phyloP scores from a whole-genome alignment of 176 grass and related monocot genomes.

The Thalia dealbata region DNA sequence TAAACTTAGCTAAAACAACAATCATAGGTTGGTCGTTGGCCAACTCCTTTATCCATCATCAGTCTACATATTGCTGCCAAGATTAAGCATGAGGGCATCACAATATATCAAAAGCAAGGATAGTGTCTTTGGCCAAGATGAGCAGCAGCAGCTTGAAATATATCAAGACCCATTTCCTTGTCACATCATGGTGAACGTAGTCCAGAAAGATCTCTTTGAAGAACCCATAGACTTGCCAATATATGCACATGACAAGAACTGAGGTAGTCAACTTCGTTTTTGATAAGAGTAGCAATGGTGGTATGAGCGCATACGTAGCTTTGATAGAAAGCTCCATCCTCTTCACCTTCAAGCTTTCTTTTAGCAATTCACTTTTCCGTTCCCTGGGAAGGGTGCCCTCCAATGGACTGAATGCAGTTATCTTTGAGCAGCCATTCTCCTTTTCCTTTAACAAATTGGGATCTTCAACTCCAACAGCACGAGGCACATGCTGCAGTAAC shows the following conservation, averaged over 20 bases:
- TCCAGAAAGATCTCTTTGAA: constrained; percentile 89
- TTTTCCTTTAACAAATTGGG: constrained; percentile 18
- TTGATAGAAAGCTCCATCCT: constrained; percentile 31
- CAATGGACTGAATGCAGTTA: constrained; percentile 53
- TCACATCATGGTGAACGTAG: constrained; percentile 72
- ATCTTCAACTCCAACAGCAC: constrained; percentile 15
- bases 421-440: constrained; percentile 24
- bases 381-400: constrained; percentile 36
- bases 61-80: background rate
- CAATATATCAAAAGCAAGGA: constrained; percentile 49
- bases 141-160: constrained; percentile 73
- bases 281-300: constrained; percentile 41
- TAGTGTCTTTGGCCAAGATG: constrained; percentile 70
- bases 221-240: constrained; percentile 80
- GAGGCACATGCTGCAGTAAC: constrained; percentile 12
- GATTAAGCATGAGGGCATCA: constrained; percentile 4
- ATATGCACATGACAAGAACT: constrained; percentile 45
- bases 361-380: constrained; percentile 36
- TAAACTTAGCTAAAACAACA: background rate
- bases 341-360: constrained; percentile 60
- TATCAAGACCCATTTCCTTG: constrained; percentile 70
- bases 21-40: background rate
- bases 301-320: constrained; percentile 51
- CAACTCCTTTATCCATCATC: background rate
- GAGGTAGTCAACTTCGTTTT: constrained; percentile 48